Evolutionary conservation across 2,329 filamentous ascomycete species (phyloP).

Genomic region (Tolypocladium tundrense): DNA sequence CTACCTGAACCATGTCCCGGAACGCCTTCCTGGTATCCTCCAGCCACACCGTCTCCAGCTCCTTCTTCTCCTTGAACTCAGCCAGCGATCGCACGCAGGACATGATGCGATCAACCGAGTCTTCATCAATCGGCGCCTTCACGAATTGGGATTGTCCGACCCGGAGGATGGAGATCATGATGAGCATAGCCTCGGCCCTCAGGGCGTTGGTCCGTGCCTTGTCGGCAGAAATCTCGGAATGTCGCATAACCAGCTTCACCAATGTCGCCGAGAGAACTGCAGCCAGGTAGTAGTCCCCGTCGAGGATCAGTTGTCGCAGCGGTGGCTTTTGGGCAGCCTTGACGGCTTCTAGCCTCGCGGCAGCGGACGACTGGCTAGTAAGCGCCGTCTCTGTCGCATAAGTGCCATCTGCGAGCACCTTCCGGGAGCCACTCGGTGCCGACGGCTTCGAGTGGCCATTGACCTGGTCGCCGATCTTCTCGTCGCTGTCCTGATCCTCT

Average conservation of each 20-base stretch:
- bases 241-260: conserved; percentile 95
- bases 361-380: conserved; percentile 81
- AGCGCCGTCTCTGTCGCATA: conserved; percentile 95
- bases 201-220: conserved; percentile 83
- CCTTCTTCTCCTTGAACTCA: conserved; percentile 81
- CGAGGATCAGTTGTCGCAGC: conserved; percentile 85
- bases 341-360: conserved; percentile 88
- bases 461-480: conserved; percentile 54
- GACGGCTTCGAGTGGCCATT: conserved; percentile 72
- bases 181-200: conserved; percentile 94
- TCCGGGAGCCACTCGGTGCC: conserved; percentile 73
- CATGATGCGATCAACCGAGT: conserved; percentile 98
- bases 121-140: conserved; percentile 93
- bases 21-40: conserved; percentile 94
- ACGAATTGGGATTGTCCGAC: conserved; percentile 98
- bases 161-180: conserved; percentile 98
- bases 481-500: conserved; percentile 69
- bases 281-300: conserved; percentile 93
- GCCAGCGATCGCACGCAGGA: conserved; percentile 86
- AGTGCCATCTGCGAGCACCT: conserved; percentile 90
- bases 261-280: conserved; percentile 92
- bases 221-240: conserved; percentile 85
- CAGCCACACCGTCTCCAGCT: conserved; percentile 84
- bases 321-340: conserved; percentile 96
- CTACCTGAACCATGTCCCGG: conserved; percentile 90